phyloP scores from a whole-genome alignment of 106 monocot species.

The Hemerocallis citrina region DNA sequence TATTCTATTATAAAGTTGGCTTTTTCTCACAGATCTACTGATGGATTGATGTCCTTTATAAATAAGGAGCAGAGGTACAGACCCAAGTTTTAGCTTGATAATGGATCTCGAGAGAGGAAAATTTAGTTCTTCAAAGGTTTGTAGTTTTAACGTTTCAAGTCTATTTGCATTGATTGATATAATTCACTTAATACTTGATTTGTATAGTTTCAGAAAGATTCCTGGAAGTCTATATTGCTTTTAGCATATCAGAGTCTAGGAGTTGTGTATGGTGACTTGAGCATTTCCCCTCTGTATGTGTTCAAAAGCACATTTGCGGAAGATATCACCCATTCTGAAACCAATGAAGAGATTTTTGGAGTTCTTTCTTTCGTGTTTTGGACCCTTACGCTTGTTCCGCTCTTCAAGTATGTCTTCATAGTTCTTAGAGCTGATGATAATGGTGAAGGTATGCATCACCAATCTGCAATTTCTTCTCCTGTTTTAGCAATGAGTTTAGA shows the following conservation, averaged over 20 bases:
- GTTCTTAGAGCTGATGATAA: constrained; percentile 74
- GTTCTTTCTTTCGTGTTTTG: constrained; percentile 61
- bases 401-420: constrained; percentile 66
- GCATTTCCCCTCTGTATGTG: constrained; percentile 69
- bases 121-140: neutral
- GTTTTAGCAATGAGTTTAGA: neutral
- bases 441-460: constrained; percentile 34
- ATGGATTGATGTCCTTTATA: neutral
- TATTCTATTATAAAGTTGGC: neutral
- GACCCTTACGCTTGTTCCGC: constrained; percentile 59
- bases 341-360: constrained; percentile 58
- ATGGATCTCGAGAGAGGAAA: constrained; percentile 7
- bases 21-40: constrained; percentile 1
- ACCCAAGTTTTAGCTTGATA: neutral
- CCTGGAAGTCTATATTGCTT: constrained; percentile 48
- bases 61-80: neutral
- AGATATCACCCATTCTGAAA: constrained; percentile 55
- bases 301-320: constrained; percentile 66
- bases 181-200: neutral
- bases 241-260: constrained; percentile 67
- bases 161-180: neutral
- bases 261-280: constrained; percentile 62
- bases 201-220: constrained; percentile 40
- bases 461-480: neutral
- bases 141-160: neutral